These are phyloP conservation scores for Decorospora gaudefroyi DNA, from an alignment of 2,329 filamentous ascomycete species.

Conservation along the genomic window DNA sequence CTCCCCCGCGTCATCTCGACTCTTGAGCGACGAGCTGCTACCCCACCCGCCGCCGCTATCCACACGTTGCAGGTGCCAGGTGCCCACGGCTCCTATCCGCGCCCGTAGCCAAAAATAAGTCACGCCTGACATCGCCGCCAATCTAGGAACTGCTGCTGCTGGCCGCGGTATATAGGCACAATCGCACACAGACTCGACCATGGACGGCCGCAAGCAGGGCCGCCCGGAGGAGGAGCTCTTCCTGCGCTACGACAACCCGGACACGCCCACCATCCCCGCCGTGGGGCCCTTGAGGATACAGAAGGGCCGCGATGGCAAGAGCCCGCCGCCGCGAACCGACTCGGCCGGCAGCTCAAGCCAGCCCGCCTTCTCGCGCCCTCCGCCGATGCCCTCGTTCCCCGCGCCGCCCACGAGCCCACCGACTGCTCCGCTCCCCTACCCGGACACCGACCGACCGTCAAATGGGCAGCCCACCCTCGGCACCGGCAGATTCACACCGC, in stretches of 20 bases:
- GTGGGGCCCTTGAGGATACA: conserved; percentile 83
- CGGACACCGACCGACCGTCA: conserved; percentile 48
- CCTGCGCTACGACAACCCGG: conserved; percentile 58
- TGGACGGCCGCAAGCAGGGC: conserved; percentile 62
- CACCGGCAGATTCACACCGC: conserved; percentile 43
- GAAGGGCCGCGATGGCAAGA: conserved; percentile 65
- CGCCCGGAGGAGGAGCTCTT: conserved; percentile 83
- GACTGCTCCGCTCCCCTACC: conserved; percentile 53
- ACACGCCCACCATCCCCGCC: conserved; percentile 82
- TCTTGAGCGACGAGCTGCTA: conserved; percentile 13
- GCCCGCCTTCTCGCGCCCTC: conserved; percentile 46
- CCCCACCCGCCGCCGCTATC: conserved; percentile 28
- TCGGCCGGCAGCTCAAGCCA: conserved; percentile 66
- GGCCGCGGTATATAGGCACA: conserved; percentile 10
- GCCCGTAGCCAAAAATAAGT: conserved; percentile 36
- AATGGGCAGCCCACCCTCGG: conserved; percentile 25
- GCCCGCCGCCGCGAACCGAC: conserved; percentile 59
- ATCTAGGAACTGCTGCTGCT: conserved; percentile 21
- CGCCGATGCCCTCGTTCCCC: conserved; percentile 68
- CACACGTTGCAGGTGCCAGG: conserved; percentile 17
- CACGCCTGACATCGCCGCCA: conserved; percentile 29
- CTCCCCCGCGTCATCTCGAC: conserved; percentile 17
- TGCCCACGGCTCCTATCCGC: conserved; percentile 19
- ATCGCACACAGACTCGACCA: conserved; percentile 18
- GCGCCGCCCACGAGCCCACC: conserved; percentile 55